A percentile compares a stretch with the other conserved stretches of the same genome.
Evolutionary conservation across 805 yeast genomes (phyloP).

Genomic region (Spathaspora hagerdaliae): DNA sequence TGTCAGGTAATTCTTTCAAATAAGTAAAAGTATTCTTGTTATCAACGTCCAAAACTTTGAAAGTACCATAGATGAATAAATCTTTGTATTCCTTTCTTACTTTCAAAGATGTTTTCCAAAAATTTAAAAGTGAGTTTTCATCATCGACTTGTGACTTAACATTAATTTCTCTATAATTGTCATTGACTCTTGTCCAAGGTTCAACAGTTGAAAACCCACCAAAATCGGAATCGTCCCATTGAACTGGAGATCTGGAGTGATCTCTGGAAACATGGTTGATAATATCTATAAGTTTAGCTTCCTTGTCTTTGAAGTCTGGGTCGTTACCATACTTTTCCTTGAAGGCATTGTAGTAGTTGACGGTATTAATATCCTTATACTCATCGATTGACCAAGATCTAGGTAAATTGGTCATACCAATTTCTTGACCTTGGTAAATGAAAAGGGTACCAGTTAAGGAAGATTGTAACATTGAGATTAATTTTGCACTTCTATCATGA

Average conservation of each 20-base stretch:
- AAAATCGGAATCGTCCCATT: conserved; percentile 42
- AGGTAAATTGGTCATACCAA: conserved; percentile 52
- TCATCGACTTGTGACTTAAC: conserved; percentile 44
- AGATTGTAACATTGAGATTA: conserved; percentile 42
- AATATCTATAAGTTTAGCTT: conserved; percentile 24
- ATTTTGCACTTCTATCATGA: conserved; percentile 41
- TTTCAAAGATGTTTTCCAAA: conserved; percentile 42
- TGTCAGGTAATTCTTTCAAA: conserved; percentile 15
- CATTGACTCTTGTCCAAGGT: conserved; percentile 55
- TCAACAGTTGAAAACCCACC: conserved; percentile 47
- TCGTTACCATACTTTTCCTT: conserved; percentile 22
- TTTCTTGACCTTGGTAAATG: conserved; percentile 60
- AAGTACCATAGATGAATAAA: conserved; percentile 40
- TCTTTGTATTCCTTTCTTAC: conserved; percentile 44
- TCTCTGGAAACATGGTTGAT: conserved; percentile 45
- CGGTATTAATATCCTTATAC: conserved; percentile 48
- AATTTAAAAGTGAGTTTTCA: conserved; percentile 41
- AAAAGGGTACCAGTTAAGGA: conserved; percentile 52
- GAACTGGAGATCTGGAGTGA: conserved; percentile 54
- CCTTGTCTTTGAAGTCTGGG: conserved; percentile 16
- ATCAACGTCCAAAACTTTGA: conserved; percentile 41
- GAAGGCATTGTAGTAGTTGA: conserved; percentile 37
- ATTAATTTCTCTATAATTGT: conserved; percentile 46
- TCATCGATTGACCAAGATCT: conserved; percentile 46
- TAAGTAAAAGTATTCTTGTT: conserved; percentile 40